A percentile compares a stretch with the other conserved stretches of the same genome.
Evolutionary conservation across 257 asterid species (phyloP).

Genomic region (Lavandula angustifolia): DNA sequence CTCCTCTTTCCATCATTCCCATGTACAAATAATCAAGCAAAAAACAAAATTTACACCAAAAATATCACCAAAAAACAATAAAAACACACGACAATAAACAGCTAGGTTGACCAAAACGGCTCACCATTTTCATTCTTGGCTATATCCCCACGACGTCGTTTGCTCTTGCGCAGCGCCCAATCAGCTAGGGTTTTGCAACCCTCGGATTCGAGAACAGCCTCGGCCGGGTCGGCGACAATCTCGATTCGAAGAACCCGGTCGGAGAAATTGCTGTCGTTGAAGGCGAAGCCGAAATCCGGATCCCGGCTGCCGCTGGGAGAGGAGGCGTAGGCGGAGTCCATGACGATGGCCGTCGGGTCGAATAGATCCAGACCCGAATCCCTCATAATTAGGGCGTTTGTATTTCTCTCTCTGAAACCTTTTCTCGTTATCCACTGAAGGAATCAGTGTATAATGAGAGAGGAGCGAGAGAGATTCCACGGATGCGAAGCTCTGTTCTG

Average conservation of each 20-base stretch:
- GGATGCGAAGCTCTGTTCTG: constrained; percentile 29
- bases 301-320: constrained; percentile 54
- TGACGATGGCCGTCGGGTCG: constrained; percentile 69
- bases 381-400: constrained; percentile 44
- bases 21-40: neutral
- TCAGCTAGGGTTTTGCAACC: constrained; percentile 65
- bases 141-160: constrained; percentile 70
- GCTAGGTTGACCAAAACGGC: constrained; percentile 27
- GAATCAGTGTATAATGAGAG: constrained; percentile 27
- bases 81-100: constrained; percentile 5
- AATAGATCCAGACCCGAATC: constrained; percentile 79
- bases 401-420: constrained; percentile 22
- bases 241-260: constrained; percentile 83
- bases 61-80: neutral
- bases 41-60: too few species aligned
- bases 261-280: constrained; percentile 84
- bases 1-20: neutral
- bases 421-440: constrained; percentile 35
- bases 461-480: constrained; percentile 24
- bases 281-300: constrained; percentile 86
- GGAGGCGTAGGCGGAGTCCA: constrained; percentile 55
- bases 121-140: constrained; percentile 52
- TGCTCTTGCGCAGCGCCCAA: constrained; percentile 74
- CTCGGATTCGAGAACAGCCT: constrained; percentile 39
- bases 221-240: constrained; percentile 60